Evolutionary conservation across 106 monocot species (phyloP).

Genomic region (Allium sativum): DNA sequence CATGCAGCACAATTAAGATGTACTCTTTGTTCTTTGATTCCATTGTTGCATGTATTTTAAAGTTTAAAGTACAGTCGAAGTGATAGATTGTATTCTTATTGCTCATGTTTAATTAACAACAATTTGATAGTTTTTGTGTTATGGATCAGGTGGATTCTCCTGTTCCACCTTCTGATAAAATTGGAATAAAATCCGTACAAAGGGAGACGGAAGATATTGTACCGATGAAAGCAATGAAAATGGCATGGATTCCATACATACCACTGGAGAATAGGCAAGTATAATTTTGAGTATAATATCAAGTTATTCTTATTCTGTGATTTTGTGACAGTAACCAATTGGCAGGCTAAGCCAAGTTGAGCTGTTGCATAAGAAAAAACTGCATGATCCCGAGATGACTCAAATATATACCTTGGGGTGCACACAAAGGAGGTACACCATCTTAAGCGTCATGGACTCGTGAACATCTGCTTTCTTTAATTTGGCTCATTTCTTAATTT

Average conservation of each 20-base stretch:
- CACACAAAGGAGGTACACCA: constrained; percentile 73
- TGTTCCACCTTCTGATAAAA: constrained; percentile 91
- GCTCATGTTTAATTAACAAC: too few species aligned
- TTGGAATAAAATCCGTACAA: constrained; percentile 89
- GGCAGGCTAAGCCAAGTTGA: constrained; percentile 64
- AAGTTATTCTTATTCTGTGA: background rate
- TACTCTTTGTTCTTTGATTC: too few species aligned
- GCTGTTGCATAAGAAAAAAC: constrained; percentile 12
- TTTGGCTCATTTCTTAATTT: too few species aligned
- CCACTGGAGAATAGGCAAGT: constrained; percentile 73
- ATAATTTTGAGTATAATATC: background rate
- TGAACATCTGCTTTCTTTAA: too few species aligned
- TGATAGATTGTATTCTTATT: too few species aligned
- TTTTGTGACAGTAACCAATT: constrained; percentile 4
- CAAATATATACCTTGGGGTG: constrained; percentile 87
- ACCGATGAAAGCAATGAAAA: constrained; percentile 98
- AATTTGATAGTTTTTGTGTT: background rate
- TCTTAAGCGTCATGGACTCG: too few species aligned
- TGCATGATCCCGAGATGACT: constrained; percentile 19
- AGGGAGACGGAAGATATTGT: constrained; percentile 87
- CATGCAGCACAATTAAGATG: too few species aligned
- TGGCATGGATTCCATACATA: constrained; percentile 95
- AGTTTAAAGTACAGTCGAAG: too few species aligned
- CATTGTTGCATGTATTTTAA: too few species aligned
- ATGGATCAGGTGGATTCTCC: constrained; percentile 68